Conservation (phyloP, 1,139 yeast genomes). For the Yamadazyma blattariae region DNA sequence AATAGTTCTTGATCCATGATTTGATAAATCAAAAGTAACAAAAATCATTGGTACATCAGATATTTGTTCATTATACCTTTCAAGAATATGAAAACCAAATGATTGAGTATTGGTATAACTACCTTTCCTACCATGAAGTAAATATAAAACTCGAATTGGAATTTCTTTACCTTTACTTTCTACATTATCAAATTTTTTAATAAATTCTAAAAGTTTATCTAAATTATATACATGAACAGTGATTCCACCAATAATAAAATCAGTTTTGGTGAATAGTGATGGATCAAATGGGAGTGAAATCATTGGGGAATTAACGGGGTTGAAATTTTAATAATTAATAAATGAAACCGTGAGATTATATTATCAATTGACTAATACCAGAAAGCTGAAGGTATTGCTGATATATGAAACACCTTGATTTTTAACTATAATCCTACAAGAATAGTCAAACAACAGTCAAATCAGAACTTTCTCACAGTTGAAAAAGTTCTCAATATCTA, state of each 20-base stretch:
- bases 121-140: slow-evolving; percentile 38
- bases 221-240: slow-evolving; percentile 33
- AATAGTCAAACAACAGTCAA: no score
- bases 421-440: no score
- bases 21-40: slow-evolving; percentile 56
- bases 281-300: slow-evolving; percentile 16
- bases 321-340: neutral
- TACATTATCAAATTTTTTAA: slow-evolving; percentile 7
- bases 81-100: slow-evolving; percentile 27
- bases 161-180: slow-evolving; percentile 17
- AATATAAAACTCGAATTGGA: slow-evolving; percentile 36
- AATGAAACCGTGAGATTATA: no score
- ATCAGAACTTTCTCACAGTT: no score
- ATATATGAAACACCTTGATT: no score
- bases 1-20: slow-evolving; percentile 55
- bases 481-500: no score
- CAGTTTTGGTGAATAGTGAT: slow-evolving; percentile 20
- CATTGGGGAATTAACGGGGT: no score
- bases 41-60: slow-evolving; percentile 36
- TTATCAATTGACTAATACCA: no score
- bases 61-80: slow-evolving; percentile 20
- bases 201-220: slow-evolving; percentile 23
- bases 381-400: no score
- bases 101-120: slow-evolving; percentile 28
- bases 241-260: slow-evolving; percentile 31